These are phyloP conservation scores for Ophiognomonia clavigignenti-juglandacearum DNA, from an alignment of 2,329 filamentous ascomycete genomes.

Conservation along the genomic window DNA sequence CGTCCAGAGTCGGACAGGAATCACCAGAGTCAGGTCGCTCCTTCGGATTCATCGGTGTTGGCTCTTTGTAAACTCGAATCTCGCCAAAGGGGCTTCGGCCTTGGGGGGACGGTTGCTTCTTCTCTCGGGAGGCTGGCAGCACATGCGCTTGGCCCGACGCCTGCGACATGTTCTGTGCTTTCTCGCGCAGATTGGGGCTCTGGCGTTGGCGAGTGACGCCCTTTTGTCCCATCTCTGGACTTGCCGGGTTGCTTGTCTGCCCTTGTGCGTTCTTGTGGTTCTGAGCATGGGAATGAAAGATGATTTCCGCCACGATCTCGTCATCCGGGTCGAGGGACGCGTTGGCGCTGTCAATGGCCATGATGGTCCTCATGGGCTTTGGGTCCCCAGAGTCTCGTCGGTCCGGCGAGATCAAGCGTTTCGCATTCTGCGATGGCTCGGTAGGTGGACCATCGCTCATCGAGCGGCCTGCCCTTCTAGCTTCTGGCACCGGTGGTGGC, in stretches of 20 bases:
- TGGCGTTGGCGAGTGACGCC: background rate
- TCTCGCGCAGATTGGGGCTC: background rate
- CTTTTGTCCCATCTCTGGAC: background rate
- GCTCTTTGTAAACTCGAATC: background rate
- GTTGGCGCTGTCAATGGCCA: background rate
- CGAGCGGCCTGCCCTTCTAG: background rate
- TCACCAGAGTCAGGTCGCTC: background rate
- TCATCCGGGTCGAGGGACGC: background rate
- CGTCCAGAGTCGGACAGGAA: conserved; percentile 2
- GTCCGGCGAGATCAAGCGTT: background rate
- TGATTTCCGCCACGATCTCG: conserved; percentile 11
- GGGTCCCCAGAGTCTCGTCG: background rate
- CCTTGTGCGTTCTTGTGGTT: background rate
- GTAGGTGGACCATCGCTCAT: background rate
- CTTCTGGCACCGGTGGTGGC: background rate
- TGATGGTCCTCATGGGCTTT: background rate
- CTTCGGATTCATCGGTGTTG: background rate
- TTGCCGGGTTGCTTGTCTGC: background rate
- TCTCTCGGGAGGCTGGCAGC: background rate
- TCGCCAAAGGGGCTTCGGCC: background rate
- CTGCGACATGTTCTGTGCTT: background rate
- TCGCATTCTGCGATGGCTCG: background rate
- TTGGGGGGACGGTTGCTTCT: background rate
- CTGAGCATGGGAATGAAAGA: conserved; percentile 3
- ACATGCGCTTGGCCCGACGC: background rate